These are phyloP conservation scores for Sutorius australiensis DNA, from an alignment of 768 basidiomycete genomes.

Conservation along the genomic window DNA sequence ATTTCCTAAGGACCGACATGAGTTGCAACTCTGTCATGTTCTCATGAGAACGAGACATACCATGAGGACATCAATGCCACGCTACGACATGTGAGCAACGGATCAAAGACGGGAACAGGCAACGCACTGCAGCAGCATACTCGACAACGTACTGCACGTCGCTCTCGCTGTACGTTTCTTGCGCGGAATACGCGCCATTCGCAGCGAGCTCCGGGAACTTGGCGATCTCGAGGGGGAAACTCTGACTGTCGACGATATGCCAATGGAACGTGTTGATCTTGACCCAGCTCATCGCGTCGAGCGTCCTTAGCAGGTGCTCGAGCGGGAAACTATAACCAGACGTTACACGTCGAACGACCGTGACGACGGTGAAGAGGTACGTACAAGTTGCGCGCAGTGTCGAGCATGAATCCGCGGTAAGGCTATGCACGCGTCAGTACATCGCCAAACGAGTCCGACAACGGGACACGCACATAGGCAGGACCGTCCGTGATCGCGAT, in stretches of 20 bases:
- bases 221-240: conserved; percentile 68
- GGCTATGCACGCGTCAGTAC: conserved; percentile 20
- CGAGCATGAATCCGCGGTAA: conserved; percentile 42
- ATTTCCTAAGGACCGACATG: conserved; percentile 51
- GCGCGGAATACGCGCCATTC: conserved; percentile 64
- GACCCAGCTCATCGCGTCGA: conserved; percentile 52
- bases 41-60: conserved; percentile 23
- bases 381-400: conserved; percentile 45
- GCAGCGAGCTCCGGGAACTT: conserved; percentile 56
- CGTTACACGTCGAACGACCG: neutral
- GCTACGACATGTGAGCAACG: conserved; percentile 32
- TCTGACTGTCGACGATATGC: conserved; percentile 82
- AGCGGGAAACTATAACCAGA: conserved; percentile 35
- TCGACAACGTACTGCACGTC: conserved; percentile 59
- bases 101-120: neutral
- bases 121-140: conserved; percentile 68
- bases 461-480: conserved; percentile 36
- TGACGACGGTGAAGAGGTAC: neutral
- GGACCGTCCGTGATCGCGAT: conserved; percentile 43
- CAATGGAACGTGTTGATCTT: conserved; percentile 76
- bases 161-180: conserved; percentile 46
- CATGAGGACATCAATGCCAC: conserved; percentile 69
- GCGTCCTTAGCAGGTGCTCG: conserved; percentile 37
- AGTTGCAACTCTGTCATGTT: neutral
- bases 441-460: neutral